phyloP scores from a whole-genome alignment of 495 filamentous ascomycete genomes.

The Usnea hakonensis region DNA sequence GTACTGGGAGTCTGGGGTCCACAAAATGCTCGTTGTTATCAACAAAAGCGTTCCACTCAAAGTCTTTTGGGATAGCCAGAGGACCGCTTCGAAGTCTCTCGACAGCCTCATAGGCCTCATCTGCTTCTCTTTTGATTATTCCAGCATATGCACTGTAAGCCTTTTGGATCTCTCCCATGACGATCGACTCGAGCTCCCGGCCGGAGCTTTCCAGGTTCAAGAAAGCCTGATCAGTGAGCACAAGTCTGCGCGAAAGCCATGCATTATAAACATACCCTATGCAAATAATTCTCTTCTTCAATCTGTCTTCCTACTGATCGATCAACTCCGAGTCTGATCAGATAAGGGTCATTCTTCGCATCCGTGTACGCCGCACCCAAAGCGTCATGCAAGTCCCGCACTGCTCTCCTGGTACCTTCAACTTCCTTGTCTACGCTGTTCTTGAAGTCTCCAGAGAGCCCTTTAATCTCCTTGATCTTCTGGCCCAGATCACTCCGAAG shows the following conservation, averaged over 20 bases:
- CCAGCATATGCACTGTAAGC: conserved; percentile 87
- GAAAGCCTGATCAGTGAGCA: conserved; percentile 60
- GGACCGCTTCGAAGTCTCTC: conserved; percentile 79
- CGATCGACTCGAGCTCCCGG: conserved; percentile 87
- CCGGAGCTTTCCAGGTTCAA: conserved; percentile 92
- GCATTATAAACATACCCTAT: conserved; percentile 53
- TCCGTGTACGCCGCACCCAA: conserved; percentile 70
- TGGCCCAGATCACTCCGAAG: conserved; percentile 80
- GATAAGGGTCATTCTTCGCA: conserved; percentile 78
- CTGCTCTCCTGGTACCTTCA: conserved; percentile 52
- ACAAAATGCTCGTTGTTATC: conserved; percentile 78
- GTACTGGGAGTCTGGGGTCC: conserved; percentile 70
- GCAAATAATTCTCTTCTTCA: conserved; percentile 94
- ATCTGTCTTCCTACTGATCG: conserved; percentile 84
- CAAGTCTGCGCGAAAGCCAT: conserved; percentile 2
- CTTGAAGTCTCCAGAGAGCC: conserved; percentile 85
- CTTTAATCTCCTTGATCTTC: conserved; percentile 98
- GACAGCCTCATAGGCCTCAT: conserved; percentile 66
- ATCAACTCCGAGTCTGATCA: conserved; percentile 76
- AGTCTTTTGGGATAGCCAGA: conserved; percentile 81
- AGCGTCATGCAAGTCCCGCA: conserved; percentile 73
- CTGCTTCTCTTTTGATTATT: conserved; percentile 82
- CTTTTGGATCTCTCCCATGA: conserved; percentile 95
- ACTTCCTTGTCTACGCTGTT: conserved; percentile 58
- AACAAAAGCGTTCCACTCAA: conserved; percentile 83